Base-by-base conservation (phyloP, 345 rosid genomes). In the Rhodomyrtus tomentosa region DNA sequence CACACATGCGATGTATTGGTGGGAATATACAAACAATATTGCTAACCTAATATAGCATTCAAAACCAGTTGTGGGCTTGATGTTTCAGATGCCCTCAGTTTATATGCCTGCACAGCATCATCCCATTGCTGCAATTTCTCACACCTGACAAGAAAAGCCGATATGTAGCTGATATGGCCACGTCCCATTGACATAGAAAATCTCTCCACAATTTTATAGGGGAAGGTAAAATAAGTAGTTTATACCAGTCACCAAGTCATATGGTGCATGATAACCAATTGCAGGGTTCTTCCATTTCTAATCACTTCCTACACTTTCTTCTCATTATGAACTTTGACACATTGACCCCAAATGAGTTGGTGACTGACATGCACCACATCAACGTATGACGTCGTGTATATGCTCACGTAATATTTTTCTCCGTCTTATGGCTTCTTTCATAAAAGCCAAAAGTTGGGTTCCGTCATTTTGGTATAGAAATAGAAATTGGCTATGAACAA, bases 121-220 rank as follows among this genome's bases (percentile, higher is more conserved):
- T 97, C 98, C 99, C 99, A 97, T 81, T 98, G 91, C 88, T 97
- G 99, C 93, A 97, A 91, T 89, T 97, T 97, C 91, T 97, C 99
- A 91, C 95, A 97, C 99, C 99, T 97, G 84, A 81, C 83, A 88
- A 45, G 18, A 87, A 40, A 42, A 68, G 79, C 16, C 27, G 6
- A n/a, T 50, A 50, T 58, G 62, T 53, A 73, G 50, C 40, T 38
- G 55, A 62, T 16, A 62, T 16, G 40, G 73, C 10, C 21, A 29
- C 15, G 11, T 29, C 10, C 40, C 40, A 59, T 59, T 29, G 38
- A 59, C 73, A 59, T 59, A 29, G 40, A 59, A 59, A 27, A 36
- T 59, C 73, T 59, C 0, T 4, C 73, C 38, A 27, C 10, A 10
- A 59, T 59, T 59, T 58, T 59, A 24, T 59, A 27, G 73, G 38